Conservation (phyloP, 148 eudicot species). For the Cornus controversa region DNA sequence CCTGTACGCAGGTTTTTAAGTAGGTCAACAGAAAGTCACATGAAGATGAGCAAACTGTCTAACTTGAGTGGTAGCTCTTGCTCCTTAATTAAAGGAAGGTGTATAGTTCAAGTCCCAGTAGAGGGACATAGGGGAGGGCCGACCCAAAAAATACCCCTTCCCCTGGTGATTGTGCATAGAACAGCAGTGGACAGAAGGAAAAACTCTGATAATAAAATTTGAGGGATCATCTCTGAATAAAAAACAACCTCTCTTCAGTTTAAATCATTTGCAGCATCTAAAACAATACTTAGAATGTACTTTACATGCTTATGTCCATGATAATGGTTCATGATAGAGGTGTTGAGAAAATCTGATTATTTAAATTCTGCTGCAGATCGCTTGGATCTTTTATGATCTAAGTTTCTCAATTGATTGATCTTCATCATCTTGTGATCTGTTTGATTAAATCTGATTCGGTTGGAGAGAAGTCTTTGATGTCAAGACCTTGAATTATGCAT, state of each 20-base stretch:
- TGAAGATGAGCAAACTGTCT: too few relatives aligned
- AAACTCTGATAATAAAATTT: too few relatives aligned
- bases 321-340: neutral
- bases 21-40: too few relatives aligned
- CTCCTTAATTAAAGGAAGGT: too few relatives aligned
- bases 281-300: neutral
- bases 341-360: neutral
- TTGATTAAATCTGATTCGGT: neutral
- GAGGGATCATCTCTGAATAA: too few relatives aligned
- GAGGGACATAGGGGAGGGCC: too few relatives aligned
- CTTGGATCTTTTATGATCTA: neutral
- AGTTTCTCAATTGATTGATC: neutral
- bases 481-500: neutral
- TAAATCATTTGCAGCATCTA: neutral
- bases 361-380: neutral
- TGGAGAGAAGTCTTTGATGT: slow-evolving; percentile 14
- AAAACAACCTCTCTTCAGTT: slow-evolving; percentile 4
- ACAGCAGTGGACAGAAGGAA: too few relatives aligned
- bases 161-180: too few relatives aligned
- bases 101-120: too few relatives aligned
- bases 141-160: too few relatives aligned
- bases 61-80: too few relatives aligned
- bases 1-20: too few relatives aligned
- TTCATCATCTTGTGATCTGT: neutral
- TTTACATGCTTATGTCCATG: neutral